Evolutionary conservation across 1,139 yeast genomes (phyloP), one percentile per base, ranked within the genome.

Genomic region (Suhomyces bribrorum): DNA sequence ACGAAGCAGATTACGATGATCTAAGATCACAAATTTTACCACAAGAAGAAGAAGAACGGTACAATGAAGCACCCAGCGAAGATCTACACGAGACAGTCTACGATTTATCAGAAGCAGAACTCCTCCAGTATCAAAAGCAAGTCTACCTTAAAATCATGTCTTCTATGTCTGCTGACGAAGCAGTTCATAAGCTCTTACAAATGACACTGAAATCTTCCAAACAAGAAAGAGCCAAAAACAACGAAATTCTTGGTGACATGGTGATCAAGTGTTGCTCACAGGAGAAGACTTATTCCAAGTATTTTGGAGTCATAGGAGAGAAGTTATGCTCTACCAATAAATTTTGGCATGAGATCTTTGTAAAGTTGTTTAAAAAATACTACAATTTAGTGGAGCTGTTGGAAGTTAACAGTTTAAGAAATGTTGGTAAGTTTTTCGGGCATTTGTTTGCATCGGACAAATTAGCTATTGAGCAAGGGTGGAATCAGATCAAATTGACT

Each of bases 101-200:
- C 27, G 97, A 90, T 57, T 67, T 85, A 73, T 84, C 96, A 0
- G 84, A 83, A 38, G 63, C 81, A 1, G 81, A 80, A 27, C 60
- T 81, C 26, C 66, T 80, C 3, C 78, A 79, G 36, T 77, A 79
- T 47, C 86, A 88, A 47, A 86, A 88, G 53, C 76, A 77, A 1
- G 85, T 90, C 2, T 90, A 90, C 52, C 66, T 89, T 32, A 83
- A 94, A 0, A 69, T 92, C 22, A 89, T 87, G 86, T 87, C 97
- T n/a, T 83, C 96, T 40, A 78, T 90, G 81, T 83, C 95, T 1
- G 82, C 92, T 3, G 96, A 88, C 49, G 99, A 92, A 66, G 94
- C 96, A 1, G 89, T 87, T 0, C 97, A 90, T 60, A 90, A 90
- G 57, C 63, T 92, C 9, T 52, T 86, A 30, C 75, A 75, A 52